Percentiles rank a stretch among this genome's conserved stretches.
Conservation (phyloP, 371 early-diverging fungal genomes). For the Cokeromyces recurvatus region DNA sequence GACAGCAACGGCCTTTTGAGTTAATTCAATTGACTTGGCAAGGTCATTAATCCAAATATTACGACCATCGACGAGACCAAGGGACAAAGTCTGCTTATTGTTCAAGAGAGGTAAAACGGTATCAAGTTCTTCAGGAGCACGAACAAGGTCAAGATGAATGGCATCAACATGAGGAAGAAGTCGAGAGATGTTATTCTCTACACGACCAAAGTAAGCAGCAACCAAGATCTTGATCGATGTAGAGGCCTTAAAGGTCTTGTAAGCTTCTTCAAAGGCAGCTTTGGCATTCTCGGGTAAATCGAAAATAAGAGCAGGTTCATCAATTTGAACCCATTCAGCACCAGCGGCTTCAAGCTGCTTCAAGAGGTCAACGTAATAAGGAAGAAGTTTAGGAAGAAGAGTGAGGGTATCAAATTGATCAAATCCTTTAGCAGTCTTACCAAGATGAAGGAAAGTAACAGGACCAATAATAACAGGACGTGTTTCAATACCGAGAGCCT, state of each 20-base stretch:
- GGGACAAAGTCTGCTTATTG: conserved; percentile 65
- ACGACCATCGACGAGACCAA: conserved; percentile 92
- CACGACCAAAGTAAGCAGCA: conserved; percentile 92
- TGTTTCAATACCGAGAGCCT: conserved; percentile 83
- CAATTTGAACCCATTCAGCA: conserved; percentile 90
- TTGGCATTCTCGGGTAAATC: conserved; percentile 60
- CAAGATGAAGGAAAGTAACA: conserved; percentile 81
- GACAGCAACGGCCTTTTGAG: conserved; percentile 61
- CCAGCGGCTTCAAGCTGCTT: conserved; percentile 77
- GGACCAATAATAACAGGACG: conserved; percentile 95
- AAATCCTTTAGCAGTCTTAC: conserved; percentile 72
- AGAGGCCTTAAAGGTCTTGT: conserved; percentile 59
- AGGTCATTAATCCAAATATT: conserved; percentile 96
- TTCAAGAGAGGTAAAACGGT: conserved; percentile 52
- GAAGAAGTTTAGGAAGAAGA: conserved; percentile 72
- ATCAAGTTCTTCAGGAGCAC: conserved; percentile 82
- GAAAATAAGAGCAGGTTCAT: conserved; percentile 85
- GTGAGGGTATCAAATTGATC: conserved; percentile 64
- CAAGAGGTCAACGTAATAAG: conserved; percentile 77
- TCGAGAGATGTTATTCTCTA: conserved; percentile 68
- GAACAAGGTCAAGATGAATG: conserved; percentile 89
- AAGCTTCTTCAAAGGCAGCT: conserved; percentile 54
- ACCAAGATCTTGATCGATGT: conserved; percentile 69
- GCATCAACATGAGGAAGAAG: conserved; percentile 73
- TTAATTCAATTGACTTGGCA: conserved; percentile 63